A percentile compares a stretch with the other conserved stretches of the same genome.
These are phyloP conservation scores for Cryptococcus amylolentus DNA, from an alignment of 1,284 basidiomycete genomes.

Conservation along the genomic window DNA sequence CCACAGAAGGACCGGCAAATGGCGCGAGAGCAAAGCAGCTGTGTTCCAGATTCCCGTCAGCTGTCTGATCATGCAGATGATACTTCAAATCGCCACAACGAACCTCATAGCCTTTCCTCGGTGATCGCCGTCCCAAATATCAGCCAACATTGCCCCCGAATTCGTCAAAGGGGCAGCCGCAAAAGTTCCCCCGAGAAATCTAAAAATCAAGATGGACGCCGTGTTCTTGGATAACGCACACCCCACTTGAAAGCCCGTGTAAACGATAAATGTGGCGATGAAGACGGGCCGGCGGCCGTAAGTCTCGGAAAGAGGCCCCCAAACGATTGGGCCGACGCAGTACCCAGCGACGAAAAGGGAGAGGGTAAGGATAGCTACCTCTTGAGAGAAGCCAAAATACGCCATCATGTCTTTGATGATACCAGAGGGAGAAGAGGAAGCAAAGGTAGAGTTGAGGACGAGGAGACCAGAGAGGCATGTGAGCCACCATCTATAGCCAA, in stretches of 20 bases:
- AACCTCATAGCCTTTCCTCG: slow-evolving; percentile 67
- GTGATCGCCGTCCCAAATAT: slow-evolving; percentile 63
- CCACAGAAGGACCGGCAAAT: slow-evolving; percentile 60
- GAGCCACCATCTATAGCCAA: slow-evolving; percentile 60
- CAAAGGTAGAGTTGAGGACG: slow-evolving; percentile 62
- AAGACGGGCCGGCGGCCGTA: slow-evolving; percentile 62
- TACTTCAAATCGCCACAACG: neutral
- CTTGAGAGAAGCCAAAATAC: slow-evolving; percentile 59
- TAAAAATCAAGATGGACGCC: slow-evolving; percentile 61
- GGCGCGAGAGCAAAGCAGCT: slow-evolving; percentile 72
- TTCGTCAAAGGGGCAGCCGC: slow-evolving; percentile 53
- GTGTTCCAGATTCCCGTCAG: too few relatives aligned
- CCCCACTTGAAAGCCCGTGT: slow-evolving; percentile 58
- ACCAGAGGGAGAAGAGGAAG: slow-evolving; percentile 46
- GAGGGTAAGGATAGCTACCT: slow-evolving; percentile 55
- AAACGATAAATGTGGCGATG: slow-evolving; percentile 63
- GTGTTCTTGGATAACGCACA: slow-evolving; percentile 63
- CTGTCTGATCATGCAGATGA: too few relatives aligned
- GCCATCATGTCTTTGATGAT: slow-evolving; percentile 49
- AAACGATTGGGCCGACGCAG: slow-evolving; percentile 62
- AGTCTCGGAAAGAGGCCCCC: slow-evolving; percentile 56
- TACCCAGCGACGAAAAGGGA: slow-evolving; percentile 48
- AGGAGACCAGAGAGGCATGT: slow-evolving; percentile 61
- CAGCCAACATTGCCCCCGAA: slow-evolving; percentile 56
- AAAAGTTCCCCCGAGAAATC: slow-evolving; percentile 66